phyloP scores from a whole-genome alignment of 169 alveolate species.

The Cryptosporidium sp. region DNA sequence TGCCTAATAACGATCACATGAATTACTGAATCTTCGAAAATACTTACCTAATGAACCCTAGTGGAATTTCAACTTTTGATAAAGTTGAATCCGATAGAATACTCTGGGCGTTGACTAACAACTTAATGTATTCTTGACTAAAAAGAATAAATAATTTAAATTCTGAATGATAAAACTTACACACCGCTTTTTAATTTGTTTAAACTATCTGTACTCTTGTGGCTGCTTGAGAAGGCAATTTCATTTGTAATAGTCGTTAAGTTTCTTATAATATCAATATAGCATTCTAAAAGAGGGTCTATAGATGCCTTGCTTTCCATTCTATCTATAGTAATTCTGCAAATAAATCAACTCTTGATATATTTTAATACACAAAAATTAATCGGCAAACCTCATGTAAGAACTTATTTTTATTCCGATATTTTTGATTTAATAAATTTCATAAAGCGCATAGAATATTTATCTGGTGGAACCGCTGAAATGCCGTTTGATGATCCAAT shows the following conservation, averaged over 20 bases:
- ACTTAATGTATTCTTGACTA: constrained; percentile 23
- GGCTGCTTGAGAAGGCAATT: neutral
- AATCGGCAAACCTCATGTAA: neutral
- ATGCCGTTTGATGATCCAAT: constrained; percentile 63
- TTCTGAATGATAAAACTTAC: constrained; percentile 9
- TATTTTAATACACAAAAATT: neutral
- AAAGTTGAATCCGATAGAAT: constrained; percentile 23
- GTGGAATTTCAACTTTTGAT: constrained; percentile 64
- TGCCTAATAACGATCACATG: constrained; percentile 10
- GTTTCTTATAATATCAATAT: constrained; percentile 24
- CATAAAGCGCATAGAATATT: constrained; percentile 52
- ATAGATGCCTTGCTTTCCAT: constrained; percentile 16
- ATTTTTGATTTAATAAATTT: constrained; percentile 57
- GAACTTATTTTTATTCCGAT: neutral
- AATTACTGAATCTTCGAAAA: neutral
- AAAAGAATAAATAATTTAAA: neutral
- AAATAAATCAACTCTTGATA: neutral
- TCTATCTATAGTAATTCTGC: neutral
- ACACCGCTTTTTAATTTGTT: constrained; percentile 9
- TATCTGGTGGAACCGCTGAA: constrained; percentile 60
- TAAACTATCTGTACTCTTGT: neutral
- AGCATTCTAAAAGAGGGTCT: constrained; percentile 56
- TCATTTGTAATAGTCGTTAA: constrained; percentile 48
- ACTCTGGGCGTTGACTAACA: constrained; percentile 18
- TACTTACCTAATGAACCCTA: constrained; percentile 45